Conservation (phyloP, 2,329 filamentous ascomycete species). For the Penicillium sp. region DNA sequence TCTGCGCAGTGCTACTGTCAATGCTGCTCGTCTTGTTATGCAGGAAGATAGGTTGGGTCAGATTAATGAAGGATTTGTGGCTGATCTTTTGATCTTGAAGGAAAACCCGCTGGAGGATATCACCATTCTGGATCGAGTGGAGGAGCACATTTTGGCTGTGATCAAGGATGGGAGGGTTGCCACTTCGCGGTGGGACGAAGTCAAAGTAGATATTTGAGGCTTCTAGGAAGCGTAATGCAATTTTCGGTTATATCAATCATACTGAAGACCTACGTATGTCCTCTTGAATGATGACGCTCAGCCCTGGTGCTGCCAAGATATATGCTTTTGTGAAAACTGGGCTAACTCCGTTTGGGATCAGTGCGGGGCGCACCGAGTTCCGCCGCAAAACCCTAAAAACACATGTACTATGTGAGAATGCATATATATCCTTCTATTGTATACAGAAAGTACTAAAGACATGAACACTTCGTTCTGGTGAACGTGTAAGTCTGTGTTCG, state of each 20-base stretch:
- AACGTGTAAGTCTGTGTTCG: too few relatives aligned
- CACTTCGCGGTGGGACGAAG: slow-evolving; percentile 1
- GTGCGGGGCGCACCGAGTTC: too few relatives aligned
- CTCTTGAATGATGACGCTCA: too few relatives aligned
- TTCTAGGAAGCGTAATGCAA: background rate
- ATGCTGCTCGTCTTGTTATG: slow-evolving; percentile 51
- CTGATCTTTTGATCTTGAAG: slow-evolving; percentile 55
- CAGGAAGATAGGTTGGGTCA: slow-evolving; percentile 51
- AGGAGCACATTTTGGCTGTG: slow-evolving; percentile 50
- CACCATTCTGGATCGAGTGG: slow-evolving; percentile 49
- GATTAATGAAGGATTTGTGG: slow-evolving; percentile 50
- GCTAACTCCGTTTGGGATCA: too few relatives aligned
- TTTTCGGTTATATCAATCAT: background rate
- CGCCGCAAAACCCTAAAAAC: too few relatives aligned
- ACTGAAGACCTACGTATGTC: background rate
- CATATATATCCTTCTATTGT: too few relatives aligned
- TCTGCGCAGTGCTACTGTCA: slow-evolving; percentile 53
- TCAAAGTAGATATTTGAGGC: background rate
- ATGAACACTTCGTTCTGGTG: too few relatives aligned
- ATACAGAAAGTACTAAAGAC: too few relatives aligned
- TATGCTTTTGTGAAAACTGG: too few relatives aligned
- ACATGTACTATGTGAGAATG: too few relatives aligned
- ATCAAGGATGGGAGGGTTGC: slow-evolving; percentile 56
- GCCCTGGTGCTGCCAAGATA: too few relatives aligned
- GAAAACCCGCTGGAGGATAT: slow-evolving; percentile 57